Evolutionary conservation across 441 rosid species (phyloP).

Genomic region (Theobroma grandiflorum): DNA sequence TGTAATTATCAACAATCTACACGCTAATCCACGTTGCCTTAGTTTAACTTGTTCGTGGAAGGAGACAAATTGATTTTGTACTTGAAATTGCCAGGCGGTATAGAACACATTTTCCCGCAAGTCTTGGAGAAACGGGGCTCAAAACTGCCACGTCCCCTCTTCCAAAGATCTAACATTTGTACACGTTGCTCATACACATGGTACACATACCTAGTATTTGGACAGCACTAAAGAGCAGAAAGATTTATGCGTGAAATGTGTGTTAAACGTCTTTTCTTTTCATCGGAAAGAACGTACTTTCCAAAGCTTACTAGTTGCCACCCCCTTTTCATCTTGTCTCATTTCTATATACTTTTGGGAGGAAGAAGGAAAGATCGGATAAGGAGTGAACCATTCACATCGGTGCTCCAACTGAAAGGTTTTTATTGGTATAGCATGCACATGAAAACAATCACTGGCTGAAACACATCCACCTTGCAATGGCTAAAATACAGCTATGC

Average conservation of each 20-base stretch:
- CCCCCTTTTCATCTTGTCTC: not conserved
- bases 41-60: conserved; percentile 20
- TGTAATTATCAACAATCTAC: not conserved
- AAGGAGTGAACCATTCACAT: not conserved
- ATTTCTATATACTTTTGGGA: not conserved
- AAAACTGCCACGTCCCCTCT: conserved; percentile 19
- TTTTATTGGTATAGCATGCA: not conserved
- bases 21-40: conserved; percentile 37
- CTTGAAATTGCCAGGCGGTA: not conserved
- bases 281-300: not conserved
- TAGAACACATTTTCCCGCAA: conserved; percentile 23
- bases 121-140: conserved; percentile 3
- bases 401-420: not conserved
- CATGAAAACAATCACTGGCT: not conserved
- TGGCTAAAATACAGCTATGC: not conserved
- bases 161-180: not conserved
- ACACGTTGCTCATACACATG: not conserved
- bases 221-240: not conserved
- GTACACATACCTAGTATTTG: not conserved
- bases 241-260: not conserved
- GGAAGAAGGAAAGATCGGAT: not conserved
- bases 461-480: not conserved
- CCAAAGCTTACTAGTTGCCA: not conserved
- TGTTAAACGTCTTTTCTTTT: not conserved
- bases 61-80: conserved; percentile 24